phyloP scores from a whole-genome alignment of 345 rosid genomes.

The Noccaea bulbosa region DNA sequence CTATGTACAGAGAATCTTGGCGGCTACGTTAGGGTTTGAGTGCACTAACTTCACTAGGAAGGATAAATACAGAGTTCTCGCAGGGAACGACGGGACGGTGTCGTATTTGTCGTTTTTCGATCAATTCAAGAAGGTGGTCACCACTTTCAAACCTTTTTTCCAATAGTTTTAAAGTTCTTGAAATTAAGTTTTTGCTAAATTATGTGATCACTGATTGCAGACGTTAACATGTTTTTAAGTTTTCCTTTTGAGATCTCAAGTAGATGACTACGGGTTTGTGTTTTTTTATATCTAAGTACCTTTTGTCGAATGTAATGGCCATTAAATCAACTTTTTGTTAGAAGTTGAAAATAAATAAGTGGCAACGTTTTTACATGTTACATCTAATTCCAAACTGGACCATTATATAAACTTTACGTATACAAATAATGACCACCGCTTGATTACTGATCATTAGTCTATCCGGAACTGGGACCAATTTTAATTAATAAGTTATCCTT shows the following conservation, averaged over 20 bases:
- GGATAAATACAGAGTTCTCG: conserved; percentile 79
- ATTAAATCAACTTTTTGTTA: conserved; percentile 8
- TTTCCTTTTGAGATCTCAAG: background rate
- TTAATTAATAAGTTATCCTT: too few relatives aligned
- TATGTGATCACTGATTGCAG: conserved; percentile 8
- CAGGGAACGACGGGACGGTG: conserved; percentile 87
- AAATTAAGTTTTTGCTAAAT: background rate
- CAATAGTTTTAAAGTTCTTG: conserved; percentile 32
- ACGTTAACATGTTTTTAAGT: conserved; percentile 17
- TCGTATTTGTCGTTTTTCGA: conserved; percentile 57
- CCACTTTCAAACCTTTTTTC: conserved; percentile 64
- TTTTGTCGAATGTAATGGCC: conserved; percentile 10
- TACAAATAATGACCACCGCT: background rate
- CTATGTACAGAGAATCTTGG: conserved; percentile 85
- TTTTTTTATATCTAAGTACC: background rate
- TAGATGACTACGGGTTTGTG: background rate
- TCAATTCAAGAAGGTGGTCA: conserved; percentile 59
- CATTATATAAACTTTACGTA: conserved; percentile 3
- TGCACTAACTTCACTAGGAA: conserved; percentile 91
- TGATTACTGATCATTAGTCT: background rate
- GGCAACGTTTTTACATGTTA: background rate
- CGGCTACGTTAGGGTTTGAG: conserved; percentile 83
- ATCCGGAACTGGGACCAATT: too few relatives aligned
- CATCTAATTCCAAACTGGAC: background rate
- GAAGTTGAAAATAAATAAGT: too few relatives aligned